phyloP scores from a whole-genome alignment of 2,329 filamentous ascomycete species.

The Diaporthe amygdali region DNA sequence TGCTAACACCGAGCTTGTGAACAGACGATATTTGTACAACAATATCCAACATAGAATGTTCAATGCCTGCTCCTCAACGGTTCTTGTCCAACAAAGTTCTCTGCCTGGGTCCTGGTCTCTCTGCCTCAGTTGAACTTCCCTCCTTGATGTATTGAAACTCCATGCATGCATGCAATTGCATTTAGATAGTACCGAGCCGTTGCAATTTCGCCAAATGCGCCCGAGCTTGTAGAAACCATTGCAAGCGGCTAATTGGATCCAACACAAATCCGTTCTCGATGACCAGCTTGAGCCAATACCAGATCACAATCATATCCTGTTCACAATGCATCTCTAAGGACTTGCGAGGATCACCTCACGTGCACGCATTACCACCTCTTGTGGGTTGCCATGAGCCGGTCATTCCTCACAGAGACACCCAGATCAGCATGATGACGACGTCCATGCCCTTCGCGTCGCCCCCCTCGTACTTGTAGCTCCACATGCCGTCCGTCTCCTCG shows the following conservation, averaged over 20 bases:
- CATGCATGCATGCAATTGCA: background rate
- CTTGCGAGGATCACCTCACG: background rate
- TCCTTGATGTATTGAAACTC: background rate
- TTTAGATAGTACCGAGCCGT: background rate
- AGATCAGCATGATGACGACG: constrained; percentile 76
- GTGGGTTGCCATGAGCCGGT: too few relatives aligned
- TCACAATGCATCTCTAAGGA: background rate
- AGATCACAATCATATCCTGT: background rate
- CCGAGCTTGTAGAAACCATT: background rate
- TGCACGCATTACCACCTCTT: background rate
- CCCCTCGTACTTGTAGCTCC: constrained; percentile 84
- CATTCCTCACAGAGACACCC: constrained; percentile 68
- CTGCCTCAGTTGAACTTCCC: background rate
- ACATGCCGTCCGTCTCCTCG: constrained; percentile 88
- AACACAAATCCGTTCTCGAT: background rate
- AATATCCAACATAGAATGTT: background rate
- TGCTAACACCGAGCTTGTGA: background rate
- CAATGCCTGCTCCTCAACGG: background rate
- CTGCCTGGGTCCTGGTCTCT: background rate
- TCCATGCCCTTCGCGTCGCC: constrained; percentile 71
- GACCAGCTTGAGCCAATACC: background rate
- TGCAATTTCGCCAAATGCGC: background rate
- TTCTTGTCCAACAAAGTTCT: background rate
- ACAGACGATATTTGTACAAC: background rate
- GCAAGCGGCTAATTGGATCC: background rate